Evolutionary conservation across 2,329 filamentous ascomycete species (phyloP), one percentile per base, ranked within the genome.

Genomic region (Immersiporthe knoxdaviesiana): DNA sequence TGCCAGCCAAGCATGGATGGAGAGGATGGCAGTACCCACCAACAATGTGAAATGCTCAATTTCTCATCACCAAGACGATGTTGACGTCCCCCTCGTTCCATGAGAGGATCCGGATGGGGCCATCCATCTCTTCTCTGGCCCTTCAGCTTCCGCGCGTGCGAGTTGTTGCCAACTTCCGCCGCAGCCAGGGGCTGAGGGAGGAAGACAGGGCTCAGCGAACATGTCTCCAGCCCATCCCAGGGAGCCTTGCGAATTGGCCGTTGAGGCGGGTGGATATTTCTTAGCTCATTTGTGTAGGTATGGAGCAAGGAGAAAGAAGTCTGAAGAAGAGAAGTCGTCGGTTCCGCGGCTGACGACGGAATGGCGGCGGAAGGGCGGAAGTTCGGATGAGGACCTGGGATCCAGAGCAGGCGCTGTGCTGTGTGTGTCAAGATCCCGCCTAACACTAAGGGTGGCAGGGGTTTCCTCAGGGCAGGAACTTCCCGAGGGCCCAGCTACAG

Each of bases 301-400:
- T 12, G 37, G 37, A 7, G 37, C 37, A 39, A 10, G 11, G 37
- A 10, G 37, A 35, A 59, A 24, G 37, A 30, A 27, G 30, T 56
- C 52, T 27, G 30, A 16, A 56, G 54, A 2, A 21, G 30, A 58
- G 11, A 37, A 14, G 24, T 63, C 52, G 61, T 56, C 59, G 69
- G 24, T 52, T 18, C 68, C 63, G 62, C 70, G 63, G 32, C 27
- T 68, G 59, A 63, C 62, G 59, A 64, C 72, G 76, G 75, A 71
- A 62, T 39, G 62, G 74, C 5, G 16, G 10, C 61, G 65, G 56
- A 61, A 69, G 67, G 62, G 56, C 70, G 77, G 78, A 79, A 76
- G 59, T 73, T 75, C 78, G 77, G 77, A 78, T 74, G 62, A 32
- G 14, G 44, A 47, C 18, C 41, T 6, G n/a, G 21, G 8, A n/a